Conservation (phyloP, 331 rosid species). For the Erythrophleum ivorense region DNA sequence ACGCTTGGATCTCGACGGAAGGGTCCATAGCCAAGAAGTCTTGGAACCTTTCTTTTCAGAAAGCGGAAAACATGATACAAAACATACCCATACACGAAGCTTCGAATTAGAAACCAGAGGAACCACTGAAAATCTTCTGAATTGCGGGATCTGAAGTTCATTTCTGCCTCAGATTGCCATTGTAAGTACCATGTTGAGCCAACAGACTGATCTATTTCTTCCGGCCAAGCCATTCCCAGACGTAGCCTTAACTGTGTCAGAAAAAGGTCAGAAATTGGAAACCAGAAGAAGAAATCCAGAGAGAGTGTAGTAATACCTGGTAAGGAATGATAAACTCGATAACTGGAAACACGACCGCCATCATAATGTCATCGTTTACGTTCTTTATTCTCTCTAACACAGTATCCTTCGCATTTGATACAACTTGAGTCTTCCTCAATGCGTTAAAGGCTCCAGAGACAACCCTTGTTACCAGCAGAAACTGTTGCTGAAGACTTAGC, state of each 20-base stretch:
- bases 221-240: slow-evolving; percentile 94
- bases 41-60: slow-evolving; percentile 60
- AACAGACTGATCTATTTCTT: slow-evolving; percentile 67
- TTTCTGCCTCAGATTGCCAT: slow-evolving; percentile 87
- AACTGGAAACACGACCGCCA: slow-evolving; percentile 66
- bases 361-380: slow-evolving; percentile 69
- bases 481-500: slow-evolving; percentile 62
- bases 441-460: slow-evolving; percentile 57
- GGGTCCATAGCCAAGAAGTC: slow-evolving; percentile 77
- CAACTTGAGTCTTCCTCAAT: slow-evolving; percentile 57
- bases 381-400: slow-evolving; percentile 47
- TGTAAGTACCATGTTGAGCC: slow-evolving; percentile 80
- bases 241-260: slow-evolving; percentile 63
- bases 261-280: slow-evolving; percentile 38
- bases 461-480: slow-evolving; percentile 58
- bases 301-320: slow-evolving; percentile 56
- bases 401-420: slow-evolving; percentile 51
- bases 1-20: slow-evolving; percentile 64
- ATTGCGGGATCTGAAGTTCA: slow-evolving; percentile 54
- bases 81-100: slow-evolving; percentile 58
- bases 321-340: slow-evolving; percentile 76
- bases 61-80: slow-evolving; percentile 56
- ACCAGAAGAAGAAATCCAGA: slow-evolving; percentile 11
- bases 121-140: slow-evolving; percentile 53
- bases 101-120: slow-evolving; percentile 62